These are phyloP conservation scores for Dicorynia guianensis DNA, from an alignment of 306 rosid genomes.

Conservation along the genomic window DNA sequence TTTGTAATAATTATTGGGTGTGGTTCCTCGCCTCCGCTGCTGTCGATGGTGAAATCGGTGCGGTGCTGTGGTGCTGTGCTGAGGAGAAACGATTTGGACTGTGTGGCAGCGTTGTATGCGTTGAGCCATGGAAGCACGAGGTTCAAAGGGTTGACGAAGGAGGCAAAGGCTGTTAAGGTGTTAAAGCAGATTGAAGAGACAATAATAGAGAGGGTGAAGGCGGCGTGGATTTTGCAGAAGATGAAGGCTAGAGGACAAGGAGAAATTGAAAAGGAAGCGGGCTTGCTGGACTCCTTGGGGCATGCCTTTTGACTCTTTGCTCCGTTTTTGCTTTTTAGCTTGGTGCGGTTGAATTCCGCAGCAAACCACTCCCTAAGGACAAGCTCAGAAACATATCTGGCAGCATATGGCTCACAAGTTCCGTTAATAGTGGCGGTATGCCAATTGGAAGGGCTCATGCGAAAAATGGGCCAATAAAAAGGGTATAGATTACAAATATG, in stretches of 20 bases:
- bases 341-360: no score
- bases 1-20: no score
- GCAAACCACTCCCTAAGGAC: no score
- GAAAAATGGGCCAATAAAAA: no score
- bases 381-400: no score
- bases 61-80: slow-evolving; percentile 80
- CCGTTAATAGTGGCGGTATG: no score
- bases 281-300: no score
- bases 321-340: no score
- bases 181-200: slow-evolving; percentile 70
- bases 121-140: slow-evolving; percentile 85
- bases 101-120: slow-evolving; percentile 78
- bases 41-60: slow-evolving; percentile 55
- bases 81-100: slow-evolving; percentile 60
- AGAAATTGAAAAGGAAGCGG: slow-evolving; percentile 36
- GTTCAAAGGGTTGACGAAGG: slow-evolving; percentile 85
- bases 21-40: slow-evolving; percentile 56
- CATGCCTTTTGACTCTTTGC: no score
- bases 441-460: no score
- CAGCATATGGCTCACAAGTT: no score
- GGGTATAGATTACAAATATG: no score
- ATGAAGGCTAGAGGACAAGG: slow-evolving; percentile 64
- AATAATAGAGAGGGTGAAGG: slow-evolving; percentile 90
- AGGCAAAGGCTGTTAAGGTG: slow-evolving; percentile 78
- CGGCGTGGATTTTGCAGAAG: slow-evolving; percentile 67